Evolutionary conservation across 2,329 filamentous ascomycete genomes (phyloP), one percentile per base, ranked within the genome.

Genomic region (Drechslerella dactyloides): DNA sequence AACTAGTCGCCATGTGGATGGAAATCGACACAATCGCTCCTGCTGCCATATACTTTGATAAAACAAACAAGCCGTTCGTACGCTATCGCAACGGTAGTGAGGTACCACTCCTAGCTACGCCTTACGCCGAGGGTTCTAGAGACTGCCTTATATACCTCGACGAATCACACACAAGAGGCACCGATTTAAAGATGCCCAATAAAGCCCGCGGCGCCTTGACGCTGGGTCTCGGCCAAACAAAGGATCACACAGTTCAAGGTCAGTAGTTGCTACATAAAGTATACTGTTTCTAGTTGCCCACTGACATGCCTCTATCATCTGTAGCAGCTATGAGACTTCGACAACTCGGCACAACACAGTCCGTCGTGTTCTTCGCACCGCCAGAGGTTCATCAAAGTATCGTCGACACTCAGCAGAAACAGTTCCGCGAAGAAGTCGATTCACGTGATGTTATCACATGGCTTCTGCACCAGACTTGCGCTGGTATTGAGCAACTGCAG

Each of bases 211-310:
- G 89, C 0, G 86, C 86, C 0, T 86, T 92, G 0, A 91, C 88
- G 0, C 77, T 93, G 0, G 89, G 89, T 0, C 82, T 86, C 0
- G 80, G 81, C 2, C 74, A 91, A 0, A 88, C 86, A 0, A 93
- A 92, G 72, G 90, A 93, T 69, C 80, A 83, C 13, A 77, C 91
- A 0, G 85, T 87, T 0, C 89, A 92, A 83, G 87, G 86, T 86
- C 79, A 76, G 80, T 69, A 37, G 62, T 33, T 8, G 2, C 23
- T 21, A 19, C 35, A 50, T 37, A 56, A 53, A 33, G n/a, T n/a
- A n/a, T n/a, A n/a, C n/a, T n/a, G n/a, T n/a, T n/a, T n/a, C n/a
- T n/a, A n/a, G n/a, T n/a, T n/a, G n/a, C n/a, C n/a, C n/a, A 2
- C 17, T 56, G 7, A n/a, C 15, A 37, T 30, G 23, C 11, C 40